These are phyloP conservation scores for Fusarium hostae DNA, from an alignment of 2,329 filamentous ascomycete species.

Conservation along the genomic window DNA sequence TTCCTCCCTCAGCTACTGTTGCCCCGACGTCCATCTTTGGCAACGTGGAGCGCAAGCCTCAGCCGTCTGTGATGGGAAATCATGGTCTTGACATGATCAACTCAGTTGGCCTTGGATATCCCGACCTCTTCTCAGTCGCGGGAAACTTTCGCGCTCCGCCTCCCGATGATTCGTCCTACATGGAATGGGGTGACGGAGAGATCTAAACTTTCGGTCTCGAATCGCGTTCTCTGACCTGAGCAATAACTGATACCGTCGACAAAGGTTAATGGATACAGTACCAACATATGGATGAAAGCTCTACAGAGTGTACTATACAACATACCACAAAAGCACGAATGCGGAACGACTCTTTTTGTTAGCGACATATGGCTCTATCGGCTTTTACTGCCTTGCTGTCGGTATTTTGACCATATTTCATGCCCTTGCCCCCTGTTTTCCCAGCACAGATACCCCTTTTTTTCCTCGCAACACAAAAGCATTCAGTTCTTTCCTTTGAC, in stretches of 20 bases:
- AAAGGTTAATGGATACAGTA: not conserved
- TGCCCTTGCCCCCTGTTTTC: slow-evolving; percentile 3
- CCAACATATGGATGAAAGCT: not conserved
- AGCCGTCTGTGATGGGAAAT: not conserved
- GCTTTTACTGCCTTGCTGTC: slow-evolving; percentile 1
- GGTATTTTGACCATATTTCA: slow-evolving; percentile 6
- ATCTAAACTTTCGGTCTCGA: slow-evolving; percentile 38
- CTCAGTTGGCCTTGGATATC: not conserved
- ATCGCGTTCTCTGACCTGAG: not conserved
- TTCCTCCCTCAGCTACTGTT: slow-evolving; percentile 2
- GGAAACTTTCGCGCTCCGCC: not conserved
- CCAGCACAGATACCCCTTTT: slow-evolving; percentile 26
- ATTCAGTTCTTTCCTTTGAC: not conserved
- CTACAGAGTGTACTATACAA: slow-evolving; percentile 20
- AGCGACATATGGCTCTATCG: slow-evolving; percentile 11
- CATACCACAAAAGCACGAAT: not conserved
- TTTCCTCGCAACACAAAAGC: not conserved
- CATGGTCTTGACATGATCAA: slow-evolving; percentile 5
- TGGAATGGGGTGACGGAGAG: slow-evolving; percentile 51
- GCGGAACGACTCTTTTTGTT: slow-evolving; percentile 10
- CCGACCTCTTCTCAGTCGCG: not conserved
- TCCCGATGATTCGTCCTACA: slow-evolving; percentile 20
- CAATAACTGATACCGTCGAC: not conserved
- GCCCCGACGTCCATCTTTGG: slow-evolving; percentile 38
- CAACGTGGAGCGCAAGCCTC: slow-evolving; percentile 32